Conservation (phyloP, 441 rosid species). For the Eruca vesicaria region DNA sequence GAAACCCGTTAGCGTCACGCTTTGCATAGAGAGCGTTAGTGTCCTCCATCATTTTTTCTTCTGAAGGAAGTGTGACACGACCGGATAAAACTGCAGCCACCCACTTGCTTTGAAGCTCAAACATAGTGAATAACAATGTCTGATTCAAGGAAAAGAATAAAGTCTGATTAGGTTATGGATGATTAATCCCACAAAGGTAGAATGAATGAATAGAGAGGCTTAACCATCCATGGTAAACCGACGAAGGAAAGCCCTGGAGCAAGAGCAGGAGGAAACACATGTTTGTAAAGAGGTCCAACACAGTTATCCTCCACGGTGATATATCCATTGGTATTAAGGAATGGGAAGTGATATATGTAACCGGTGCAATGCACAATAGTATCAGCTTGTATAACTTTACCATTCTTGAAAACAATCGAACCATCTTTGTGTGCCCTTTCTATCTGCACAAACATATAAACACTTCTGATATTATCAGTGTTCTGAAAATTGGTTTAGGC, state of each 20-base stretch:
- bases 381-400: constrained; percentile 51
- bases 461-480: background rate
- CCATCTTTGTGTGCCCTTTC: constrained; percentile 53
- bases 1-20: constrained; percentile 46
- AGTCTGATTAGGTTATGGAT: background rate
- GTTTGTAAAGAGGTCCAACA: constrained; percentile 73
- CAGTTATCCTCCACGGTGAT: constrained; percentile 66
- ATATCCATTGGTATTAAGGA: constrained; percentile 61
- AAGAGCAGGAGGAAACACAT: constrained; percentile 62
- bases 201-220: background rate
- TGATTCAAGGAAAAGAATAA: background rate
- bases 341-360: constrained; percentile 70
- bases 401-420: constrained; percentile 51
- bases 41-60: constrained; percentile 64
- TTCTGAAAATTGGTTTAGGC: background rate
- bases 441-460: constrained; percentile 47
- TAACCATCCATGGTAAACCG: constrained; percentile 80
- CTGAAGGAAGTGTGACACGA: constrained; percentile 49
- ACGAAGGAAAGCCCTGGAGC: constrained; percentile 82
- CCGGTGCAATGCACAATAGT: constrained; percentile 76
- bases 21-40: constrained; percentile 43
- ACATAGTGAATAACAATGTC: constrained; percentile 52
- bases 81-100: constrained; percentile 69
- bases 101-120: constrained; percentile 81
- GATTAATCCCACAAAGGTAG: background rate